A percentile compares a stretch with the other conserved stretches of the same genome.
These are phyloP conservation scores for Metschnikowia hibisci DNA, from an alignment of 805 yeast species.

Conservation along the genomic window DNA sequence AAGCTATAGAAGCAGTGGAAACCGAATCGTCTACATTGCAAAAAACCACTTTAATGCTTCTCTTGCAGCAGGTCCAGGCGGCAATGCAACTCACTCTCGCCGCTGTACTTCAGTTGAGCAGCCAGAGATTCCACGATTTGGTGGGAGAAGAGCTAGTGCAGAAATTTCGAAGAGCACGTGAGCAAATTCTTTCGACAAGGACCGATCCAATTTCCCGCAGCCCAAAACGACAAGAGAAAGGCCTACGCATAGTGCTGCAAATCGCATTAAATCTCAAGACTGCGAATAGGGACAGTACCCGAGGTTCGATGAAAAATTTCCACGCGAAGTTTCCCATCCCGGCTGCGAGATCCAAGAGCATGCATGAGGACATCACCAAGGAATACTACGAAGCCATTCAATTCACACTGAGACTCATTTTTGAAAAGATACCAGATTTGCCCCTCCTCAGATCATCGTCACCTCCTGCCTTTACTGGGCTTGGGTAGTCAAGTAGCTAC, in stretches of 20 bases:
- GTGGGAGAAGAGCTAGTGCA: background rate
- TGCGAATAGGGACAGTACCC: background rate
- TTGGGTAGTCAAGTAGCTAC: no score
- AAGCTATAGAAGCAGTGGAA: background rate
- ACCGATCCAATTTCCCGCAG: background rate
- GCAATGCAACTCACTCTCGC: background rate
- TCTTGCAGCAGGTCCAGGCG: constrained; percentile 2
- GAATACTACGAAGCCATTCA: constrained; percentile 8
- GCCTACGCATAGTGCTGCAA: constrained; percentile 2
- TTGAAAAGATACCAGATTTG: background rate
- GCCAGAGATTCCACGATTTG: constrained; percentile 1
- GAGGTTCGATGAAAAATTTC: background rate
- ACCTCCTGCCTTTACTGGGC: no score
- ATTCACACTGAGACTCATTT: constrained; percentile 4
- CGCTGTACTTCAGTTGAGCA: background rate
- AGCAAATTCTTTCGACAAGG: no score
- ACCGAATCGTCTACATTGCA: background rate
- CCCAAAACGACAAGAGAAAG: background rate
- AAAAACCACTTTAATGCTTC: no score
- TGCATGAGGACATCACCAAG: constrained; percentile 11
- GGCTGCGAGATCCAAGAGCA: background rate
- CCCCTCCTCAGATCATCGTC: no score
- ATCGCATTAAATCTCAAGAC: background rate
- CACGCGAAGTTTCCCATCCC: background rate
- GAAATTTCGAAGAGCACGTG: background rate